phyloP scores from a whole-genome alignment of 129 eudicot genomes.

The Flaveria trinervia region DNA sequence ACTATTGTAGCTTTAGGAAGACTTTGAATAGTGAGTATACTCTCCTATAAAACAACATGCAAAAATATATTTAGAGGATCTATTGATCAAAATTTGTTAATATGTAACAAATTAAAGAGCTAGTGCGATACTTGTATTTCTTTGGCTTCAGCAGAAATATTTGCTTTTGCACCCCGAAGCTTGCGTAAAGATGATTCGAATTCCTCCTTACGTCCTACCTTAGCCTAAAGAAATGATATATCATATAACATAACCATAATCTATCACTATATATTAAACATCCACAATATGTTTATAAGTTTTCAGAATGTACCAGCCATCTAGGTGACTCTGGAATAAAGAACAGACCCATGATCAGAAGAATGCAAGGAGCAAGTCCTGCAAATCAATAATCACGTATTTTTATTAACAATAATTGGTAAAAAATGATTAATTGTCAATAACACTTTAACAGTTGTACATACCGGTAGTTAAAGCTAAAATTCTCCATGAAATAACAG shows the following conservation, averaged over 20 bases:
- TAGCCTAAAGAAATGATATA: conserved; percentile 51
- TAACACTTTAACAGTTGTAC: not conserved
- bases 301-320: conserved; percentile 71
- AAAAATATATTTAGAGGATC: not conserved
- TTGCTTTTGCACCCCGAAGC: conserved; percentile 75
- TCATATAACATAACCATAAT: not conserved
- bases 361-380: conserved; percentile 68
- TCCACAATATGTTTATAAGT: not conserved
- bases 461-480: conserved; percentile 62
- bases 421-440: not conserved
- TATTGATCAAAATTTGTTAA: not conserved
- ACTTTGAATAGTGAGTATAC: conserved; percentile 44
- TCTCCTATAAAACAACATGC: conserved; percentile 41
- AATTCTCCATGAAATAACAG: conserved; percentile 66
- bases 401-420: not conserved
- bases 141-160: conserved; percentile 61
- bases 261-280: not conserved
- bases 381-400: conserved; percentile 7
- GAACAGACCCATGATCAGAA: conserved; percentile 53
- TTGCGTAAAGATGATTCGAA: conserved; percentile 54
- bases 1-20: conserved; percentile 54
- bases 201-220: conserved; percentile 55
- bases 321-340: conserved; percentile 95
- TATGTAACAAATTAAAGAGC: conserved; percentile 1
- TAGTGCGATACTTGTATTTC: conserved; percentile 51